phyloP scores from a whole-genome alignment of 179 eudicot genomes.

The Beta lomatogona region DNA sequence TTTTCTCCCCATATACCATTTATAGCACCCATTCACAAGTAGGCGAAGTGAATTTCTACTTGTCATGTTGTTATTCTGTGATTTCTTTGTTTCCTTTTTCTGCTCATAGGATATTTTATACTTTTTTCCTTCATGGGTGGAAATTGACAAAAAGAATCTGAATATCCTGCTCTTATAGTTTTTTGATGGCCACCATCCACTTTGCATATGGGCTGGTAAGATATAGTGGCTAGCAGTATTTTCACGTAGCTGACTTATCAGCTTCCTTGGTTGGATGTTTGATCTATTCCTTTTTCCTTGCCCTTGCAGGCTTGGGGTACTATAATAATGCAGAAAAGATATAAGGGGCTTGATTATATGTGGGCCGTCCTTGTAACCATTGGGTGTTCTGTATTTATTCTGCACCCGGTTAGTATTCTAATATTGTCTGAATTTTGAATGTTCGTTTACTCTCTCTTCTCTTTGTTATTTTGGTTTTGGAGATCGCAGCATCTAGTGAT shows the following conservation, averaged over 20 bases:
- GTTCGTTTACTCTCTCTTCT: no score
- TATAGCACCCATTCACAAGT: not conserved
- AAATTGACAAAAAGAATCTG: not conserved
- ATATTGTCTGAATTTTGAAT: not conserved
- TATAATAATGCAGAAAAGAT: constrained; percentile 83
- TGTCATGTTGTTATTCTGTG: not conserved
- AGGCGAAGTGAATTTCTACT: not conserved
- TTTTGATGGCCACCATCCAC: not conserved
- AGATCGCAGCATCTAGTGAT: no score
- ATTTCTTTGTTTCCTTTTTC: not conserved
- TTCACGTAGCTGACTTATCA: not conserved
- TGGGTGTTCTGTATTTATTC: constrained; percentile 84
- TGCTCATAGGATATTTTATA: not conserved
- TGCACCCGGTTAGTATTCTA: constrained; percentile 68
- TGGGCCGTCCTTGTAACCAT: constrained; percentile 80
- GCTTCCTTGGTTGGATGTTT: not conserved
- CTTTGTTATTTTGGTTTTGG: no score
- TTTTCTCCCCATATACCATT: not conserved
- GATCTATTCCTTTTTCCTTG: constrained; percentile 11
- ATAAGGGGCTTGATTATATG: constrained; percentile 82
- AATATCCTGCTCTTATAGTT: not conserved
- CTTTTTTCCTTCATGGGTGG: not conserved
- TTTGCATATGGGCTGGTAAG: no score
- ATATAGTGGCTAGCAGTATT: not conserved
- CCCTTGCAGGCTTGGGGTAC: constrained; percentile 86